Percentiles rank a stretch among this genome's conserved stretches.
phyloP scores from a whole-genome alignment of 805 yeast species.

The Zygosaccharomyces rouxii region DNA sequence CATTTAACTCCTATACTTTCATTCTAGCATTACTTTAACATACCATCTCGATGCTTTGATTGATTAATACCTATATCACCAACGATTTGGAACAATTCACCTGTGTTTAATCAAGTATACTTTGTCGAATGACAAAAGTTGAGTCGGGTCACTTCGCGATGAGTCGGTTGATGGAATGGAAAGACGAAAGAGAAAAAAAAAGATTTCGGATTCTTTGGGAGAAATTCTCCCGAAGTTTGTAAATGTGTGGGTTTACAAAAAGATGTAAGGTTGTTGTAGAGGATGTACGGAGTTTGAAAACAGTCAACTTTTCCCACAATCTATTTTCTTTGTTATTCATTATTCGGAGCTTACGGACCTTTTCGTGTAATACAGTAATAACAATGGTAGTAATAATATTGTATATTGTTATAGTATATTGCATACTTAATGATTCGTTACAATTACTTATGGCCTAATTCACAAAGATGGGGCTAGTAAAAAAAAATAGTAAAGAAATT shows the following conservation, averaged over 20 bases:
- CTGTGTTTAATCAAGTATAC: conserved; percentile 1
- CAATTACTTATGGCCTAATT: conserved; percentile 8
- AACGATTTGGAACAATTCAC: background rate
- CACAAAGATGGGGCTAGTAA: conserved; percentile 7
- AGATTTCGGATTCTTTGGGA: background rate
- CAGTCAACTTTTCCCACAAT: background rate
- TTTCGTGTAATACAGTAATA: background rate
- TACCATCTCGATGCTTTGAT: conserved; percentile 7
- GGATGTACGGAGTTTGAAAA: background rate
- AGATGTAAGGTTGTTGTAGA: background rate
- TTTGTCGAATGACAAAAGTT: conserved; percentile 3
- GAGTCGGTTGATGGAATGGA: background rate
- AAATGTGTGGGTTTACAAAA: background rate
- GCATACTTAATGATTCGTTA: conserved; percentile 6
- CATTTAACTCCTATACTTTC: background rate
- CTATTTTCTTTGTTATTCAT: background rate
- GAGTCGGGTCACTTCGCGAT: background rate
- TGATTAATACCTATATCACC: background rate
- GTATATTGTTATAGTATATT: conserved; percentile 6
- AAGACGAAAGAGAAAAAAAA: background rate
- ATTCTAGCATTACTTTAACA: background rate
- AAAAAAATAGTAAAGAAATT: background rate
- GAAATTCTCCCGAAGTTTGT: background rate
- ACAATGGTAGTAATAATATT: background rate
- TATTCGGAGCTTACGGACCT: background rate